phyloP scores from a whole-genome alignment of 345 rosid genomes.

The Arabidopsis arenosa region DNA sequence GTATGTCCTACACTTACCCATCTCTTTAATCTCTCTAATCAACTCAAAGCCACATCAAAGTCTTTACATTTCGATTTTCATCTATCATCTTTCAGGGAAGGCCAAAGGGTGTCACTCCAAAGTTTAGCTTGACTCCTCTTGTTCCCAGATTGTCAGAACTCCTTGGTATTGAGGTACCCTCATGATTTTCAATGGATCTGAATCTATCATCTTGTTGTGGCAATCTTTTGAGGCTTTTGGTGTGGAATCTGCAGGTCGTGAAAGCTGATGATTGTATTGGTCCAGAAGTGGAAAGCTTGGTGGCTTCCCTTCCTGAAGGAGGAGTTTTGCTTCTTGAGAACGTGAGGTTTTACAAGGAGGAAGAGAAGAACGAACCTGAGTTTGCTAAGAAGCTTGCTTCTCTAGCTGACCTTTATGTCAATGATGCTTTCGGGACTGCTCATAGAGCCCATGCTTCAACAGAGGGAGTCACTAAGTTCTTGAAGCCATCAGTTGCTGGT shows the following conservation, averaged over 20 bases:
- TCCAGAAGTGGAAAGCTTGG: constrained; percentile 75
- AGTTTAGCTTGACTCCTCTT: constrained; percentile 94
- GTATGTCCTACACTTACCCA: constrained; percentile 32
- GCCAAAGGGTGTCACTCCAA: constrained; percentile 94
- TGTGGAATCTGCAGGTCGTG: constrained; percentile 57
- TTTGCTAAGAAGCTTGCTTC: constrained; percentile 94
- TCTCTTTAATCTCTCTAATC: no score
- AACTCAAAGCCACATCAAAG: not conserved
- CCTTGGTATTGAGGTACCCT: constrained; percentile 64
- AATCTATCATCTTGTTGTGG: not conserved
- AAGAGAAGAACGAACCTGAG: constrained; percentile 95
- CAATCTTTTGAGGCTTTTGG: not conserved
- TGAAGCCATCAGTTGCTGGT: constrained; percentile 95
- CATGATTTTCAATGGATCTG: not conserved
- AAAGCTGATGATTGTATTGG: constrained; percentile 89
- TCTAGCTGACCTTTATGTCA: constrained; percentile 83
- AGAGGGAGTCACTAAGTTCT: constrained; percentile 82
- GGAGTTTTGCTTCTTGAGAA: constrained; percentile 89
- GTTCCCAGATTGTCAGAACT: constrained; percentile 89
- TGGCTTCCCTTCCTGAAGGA: constrained; percentile 69
- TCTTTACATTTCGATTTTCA: not conserved
- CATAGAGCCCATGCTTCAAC: constrained; percentile 97
- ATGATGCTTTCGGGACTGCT: constrained; percentile 96
- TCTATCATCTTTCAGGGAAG: constrained; percentile 79
- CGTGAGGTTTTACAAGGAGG: constrained; percentile 91